These are phyloP conservation scores for Biancaea sappan DNA, from an alignment of 306 rosid species.

Conservation along the genomic window DNA sequence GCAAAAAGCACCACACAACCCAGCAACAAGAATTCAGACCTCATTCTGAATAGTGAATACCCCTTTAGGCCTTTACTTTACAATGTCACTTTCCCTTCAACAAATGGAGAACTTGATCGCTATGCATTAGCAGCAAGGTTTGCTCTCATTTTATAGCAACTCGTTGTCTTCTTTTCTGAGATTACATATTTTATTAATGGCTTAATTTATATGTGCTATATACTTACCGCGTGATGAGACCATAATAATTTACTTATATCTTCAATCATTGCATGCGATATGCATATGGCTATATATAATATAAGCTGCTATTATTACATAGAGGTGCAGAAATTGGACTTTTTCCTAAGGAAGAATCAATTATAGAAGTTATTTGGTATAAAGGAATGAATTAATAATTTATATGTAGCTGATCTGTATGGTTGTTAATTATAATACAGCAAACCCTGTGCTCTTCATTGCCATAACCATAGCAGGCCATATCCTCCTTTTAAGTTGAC, in stretches of 20 bases:
- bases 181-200: conserved; percentile 19
- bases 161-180: neutral
- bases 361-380: too few species aligned
- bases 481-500: neutral
- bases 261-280: conserved; percentile 11
- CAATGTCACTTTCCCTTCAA: neutral
- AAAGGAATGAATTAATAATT: too few species aligned
- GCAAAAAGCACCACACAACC: conserved; percentile 30
- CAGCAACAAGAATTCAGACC: conserved; percentile 22
- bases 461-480: neutral
- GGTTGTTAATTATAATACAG: neutral
- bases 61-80: too few species aligned
- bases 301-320: conserved; percentile 8
- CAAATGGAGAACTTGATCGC: conserved; percentile 2
- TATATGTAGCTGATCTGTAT: neutral
- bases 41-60: conserved; percentile 34
- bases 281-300: conserved; percentile 9
- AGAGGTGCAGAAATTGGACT: neutral
- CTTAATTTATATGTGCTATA: too few species aligned
- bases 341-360: neutral
- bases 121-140: neutral
- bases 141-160: conserved; percentile 25
- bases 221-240: neutral
- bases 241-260: neutral
- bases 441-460: neutral